Evolutionary conservation across 352 stramenopile species (phyloP), one percentile per base, ranked within the genome.

Genomic region (Phytophthora hibernalis): DNA sequence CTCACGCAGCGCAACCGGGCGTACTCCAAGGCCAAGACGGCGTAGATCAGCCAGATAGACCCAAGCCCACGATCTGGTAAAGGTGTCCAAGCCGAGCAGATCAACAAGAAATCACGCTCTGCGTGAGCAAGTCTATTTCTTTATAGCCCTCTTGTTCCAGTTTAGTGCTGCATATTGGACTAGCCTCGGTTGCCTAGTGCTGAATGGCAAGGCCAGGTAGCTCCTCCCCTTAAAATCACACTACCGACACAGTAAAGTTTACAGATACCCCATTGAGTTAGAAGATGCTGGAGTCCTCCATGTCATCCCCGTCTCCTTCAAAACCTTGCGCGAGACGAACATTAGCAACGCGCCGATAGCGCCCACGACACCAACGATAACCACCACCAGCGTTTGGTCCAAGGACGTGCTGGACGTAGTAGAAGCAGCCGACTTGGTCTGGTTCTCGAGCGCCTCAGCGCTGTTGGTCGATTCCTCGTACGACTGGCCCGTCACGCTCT

Each of bases 1-100:
- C 78, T 93, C 59, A 86, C 77, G 50, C 85, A 93, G 77, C 87
- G 87, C 65, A 91, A 92, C 75, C 83, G 83, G 54, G 87, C 85
- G 12, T 95, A 95, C 69, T 77, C 83, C 56, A 95, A 91, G 80
- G 68, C 77, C 51, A 92, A 92, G 71, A 82, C 76, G 26, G 76
- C 79, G 21, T 91, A 89, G 74, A 65, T 37, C 21, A 52, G 12
- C 20, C 30, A 38, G 15, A 16, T 31, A 13, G 22, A 55, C 3
- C 35, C 38, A 21, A 48, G 26, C 26, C 4, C 2, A 31, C 28
- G 42, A 52, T 35, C 18, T 43, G 43, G 22, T 67, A 64, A 56
- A 56, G 15, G 18, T 24, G 37, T 38, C 63, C 15, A 59, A 60
- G 28, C 12, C 3, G 16, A 59, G 31, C 48, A 50, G 22, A 54